Base-by-base conservation (phyloP, 495 filamentous ascomycete genomes). In the Aspergillus nidulans region DNA sequence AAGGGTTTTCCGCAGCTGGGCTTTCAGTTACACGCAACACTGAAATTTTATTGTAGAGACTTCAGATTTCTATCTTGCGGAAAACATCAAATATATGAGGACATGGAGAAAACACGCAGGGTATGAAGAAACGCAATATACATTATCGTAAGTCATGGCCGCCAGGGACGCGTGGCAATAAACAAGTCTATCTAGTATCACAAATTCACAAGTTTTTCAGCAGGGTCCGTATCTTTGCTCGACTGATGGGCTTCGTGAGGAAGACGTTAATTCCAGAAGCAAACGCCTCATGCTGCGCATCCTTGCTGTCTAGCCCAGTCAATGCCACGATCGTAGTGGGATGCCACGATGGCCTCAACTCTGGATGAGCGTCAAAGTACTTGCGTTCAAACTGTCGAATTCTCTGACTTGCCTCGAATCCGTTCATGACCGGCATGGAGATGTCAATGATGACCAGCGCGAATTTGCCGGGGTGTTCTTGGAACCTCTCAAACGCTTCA, bases 401-500 rank as follows among this genome's bases (percentile, higher is more conserved):
- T 43, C 85, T 71, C 40, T 83, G 82, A 0, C 88, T 87, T 3
- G 88, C 86, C 65, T 91, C 83, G 63, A 91, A 91, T 9, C 89
- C 89, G 63, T 92, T 85, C 24, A 92, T 80, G 8, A 91, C 78
- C 0, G 89, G 89, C 89, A 94, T 94, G 66, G 91, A 89, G 13
- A 90, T 85, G 69, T 94, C 81, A 67, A 84, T 79, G 16, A 84
- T 68, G 2, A 85, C 69, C 20, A 77, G 64, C 26, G 70, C 62
- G 61, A 79, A 76, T 15, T 34, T 49, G 1, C 45, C 50, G 6
- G 63, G 61, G 46, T 58, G 48, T 8, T 47, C 56, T 24, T 71
- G 64, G 47, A 73, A 83, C 1, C 64, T 60, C 10, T 82, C 66
- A 4, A 85, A 60, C 0, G 82, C 82, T 42, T 84, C 71, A 6